phyloP scores from a whole-genome alignment of 805 yeast species.

The Candida railenensis region DNA sequence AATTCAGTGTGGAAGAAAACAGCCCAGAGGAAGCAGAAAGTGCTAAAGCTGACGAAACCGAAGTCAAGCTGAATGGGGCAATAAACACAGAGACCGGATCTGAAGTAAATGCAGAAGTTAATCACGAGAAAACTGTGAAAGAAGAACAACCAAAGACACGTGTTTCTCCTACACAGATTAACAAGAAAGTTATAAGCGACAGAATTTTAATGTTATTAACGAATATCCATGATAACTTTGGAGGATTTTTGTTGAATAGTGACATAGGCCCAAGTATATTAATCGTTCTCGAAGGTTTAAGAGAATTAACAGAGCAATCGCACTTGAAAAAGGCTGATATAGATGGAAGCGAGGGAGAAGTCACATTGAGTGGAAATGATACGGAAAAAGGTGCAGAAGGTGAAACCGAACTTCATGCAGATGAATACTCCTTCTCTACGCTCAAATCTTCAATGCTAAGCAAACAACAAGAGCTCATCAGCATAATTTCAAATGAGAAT shows the following conservation, averaged over 20 bases:
- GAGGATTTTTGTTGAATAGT: constrained; percentile 69
- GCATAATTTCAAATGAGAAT: constrained; percentile 19
- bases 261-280: constrained; percentile 58
- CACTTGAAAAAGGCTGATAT: background rate
- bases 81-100: background rate
- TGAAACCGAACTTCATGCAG: constrained; percentile 6
- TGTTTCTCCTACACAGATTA: constrained; percentile 23
- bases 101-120: background rate
- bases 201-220: constrained; percentile 55
- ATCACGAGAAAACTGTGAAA: background rate
- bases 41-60: background rate
- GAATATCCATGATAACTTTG: constrained; percentile 56
- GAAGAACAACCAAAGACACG: background rate
- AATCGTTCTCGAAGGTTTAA: constrained; percentile 47
- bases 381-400: constrained; percentile 5
- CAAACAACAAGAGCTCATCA: constrained; percentile 43
- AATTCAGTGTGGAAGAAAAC: background rate
- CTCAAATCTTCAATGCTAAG: constrained; percentile 53
- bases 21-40: background rate
- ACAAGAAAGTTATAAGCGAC: constrained; percentile 21
- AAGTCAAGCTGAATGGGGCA: background rate
- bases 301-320: constrained; percentile 36
- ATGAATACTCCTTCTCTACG: constrained; percentile 33
- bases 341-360: constrained; percentile 1
- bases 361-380: background rate